phyloP scores from a whole-genome alignment of 73 alveolate genomes.

The Halteria grandinella region DNA sequence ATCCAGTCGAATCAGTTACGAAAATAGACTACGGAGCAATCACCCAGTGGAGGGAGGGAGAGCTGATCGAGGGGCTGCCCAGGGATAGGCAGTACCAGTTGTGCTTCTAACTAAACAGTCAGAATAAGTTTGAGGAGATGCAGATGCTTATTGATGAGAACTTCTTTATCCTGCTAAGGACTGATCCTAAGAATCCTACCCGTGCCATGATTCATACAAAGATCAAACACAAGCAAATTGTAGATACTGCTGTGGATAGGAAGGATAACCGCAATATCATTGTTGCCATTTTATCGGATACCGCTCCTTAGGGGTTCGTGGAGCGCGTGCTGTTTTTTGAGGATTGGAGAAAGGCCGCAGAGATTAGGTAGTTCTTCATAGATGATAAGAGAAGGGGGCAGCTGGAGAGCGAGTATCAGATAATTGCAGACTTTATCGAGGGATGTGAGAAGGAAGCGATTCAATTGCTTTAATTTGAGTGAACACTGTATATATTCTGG shows the following conservation, averaged over 20 bases:
- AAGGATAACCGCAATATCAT: conserved; percentile 23
- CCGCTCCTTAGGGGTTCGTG: not conserved
- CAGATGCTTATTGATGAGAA: conserved; percentile 27
- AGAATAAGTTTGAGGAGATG: not conserved
- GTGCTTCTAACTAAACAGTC: no score
- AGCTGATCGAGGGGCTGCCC: not conserved
- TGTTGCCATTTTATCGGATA: conserved; percentile 16
- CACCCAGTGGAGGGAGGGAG: no score
- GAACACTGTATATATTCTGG: no score
- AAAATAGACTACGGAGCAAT: no score
- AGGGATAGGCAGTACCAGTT: conserved; percentile 5
- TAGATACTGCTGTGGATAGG: conserved; percentile 21
- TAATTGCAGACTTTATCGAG: no score
- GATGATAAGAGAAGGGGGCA: conserved; percentile 14
- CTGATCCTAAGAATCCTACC: conserved; percentile 9
- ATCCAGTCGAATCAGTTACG: no score
- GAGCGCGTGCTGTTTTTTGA: conserved; percentile 16
- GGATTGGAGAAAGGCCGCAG: conserved; percentile 39
- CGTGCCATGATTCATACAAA: not conserved
- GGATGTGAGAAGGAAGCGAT: no score
- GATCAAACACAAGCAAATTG: conserved; percentile 19
- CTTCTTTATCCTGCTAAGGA: conserved; percentile 16
- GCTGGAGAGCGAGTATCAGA: no score
- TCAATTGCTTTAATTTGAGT: no score
- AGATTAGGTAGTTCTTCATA: conserved; percentile 2